These are phyloP conservation scores for Leptomonas pyrrhocoris DNA, from an alignment of 208 protist species.

Conservation along the genomic window DNA sequence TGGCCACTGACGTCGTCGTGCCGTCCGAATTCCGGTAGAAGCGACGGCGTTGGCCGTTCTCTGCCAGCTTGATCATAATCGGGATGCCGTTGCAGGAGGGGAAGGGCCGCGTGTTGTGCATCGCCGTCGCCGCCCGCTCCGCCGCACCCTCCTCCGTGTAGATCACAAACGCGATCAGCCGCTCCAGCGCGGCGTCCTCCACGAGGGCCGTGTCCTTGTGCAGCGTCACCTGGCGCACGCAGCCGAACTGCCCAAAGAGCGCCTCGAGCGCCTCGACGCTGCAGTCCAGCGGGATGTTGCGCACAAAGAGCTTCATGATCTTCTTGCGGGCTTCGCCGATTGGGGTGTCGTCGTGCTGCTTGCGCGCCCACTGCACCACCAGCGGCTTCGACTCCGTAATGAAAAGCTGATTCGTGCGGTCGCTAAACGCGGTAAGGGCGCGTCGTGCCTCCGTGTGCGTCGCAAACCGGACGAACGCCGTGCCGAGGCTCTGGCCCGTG, in stretches of 20 bases:
- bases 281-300: conserved; percentile 70
- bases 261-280: conserved; percentile 36
- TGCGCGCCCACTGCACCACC: conserved; percentile 69
- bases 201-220: conserved; percentile 75
- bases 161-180: conserved; percentile 82
- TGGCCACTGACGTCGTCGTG: conserved; percentile 3
- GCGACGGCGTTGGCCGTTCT: conserved; percentile 38
- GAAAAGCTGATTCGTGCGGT: conserved; percentile 16
- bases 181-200: conserved; percentile 41
- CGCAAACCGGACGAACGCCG: conserved; percentile 78
- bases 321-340: conserved; percentile 62
- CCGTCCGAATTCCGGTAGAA: conserved; percentile 12
- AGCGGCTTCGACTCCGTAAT: conserved; percentile 33
- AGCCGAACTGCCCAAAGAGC: conserved; percentile 54
- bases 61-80: conserved; percentile 68
- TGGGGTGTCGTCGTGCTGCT: conserved; percentile 69
- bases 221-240: conserved; percentile 55
- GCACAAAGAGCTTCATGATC: conserved; percentile 83
- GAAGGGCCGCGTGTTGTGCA: conserved; percentile 68
- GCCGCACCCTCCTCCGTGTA: conserved; percentile 63
- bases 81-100: conserved; percentile 50
- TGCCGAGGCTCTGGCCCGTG: conserved; percentile 72
- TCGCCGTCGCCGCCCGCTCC: conserved; percentile 47
- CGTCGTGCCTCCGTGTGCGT: conserved; percentile 45
- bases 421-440: conserved; percentile 49